Conservation (phyloP, 1,284 basidiomycete species). For the Ganoderma multipileum region DNA sequence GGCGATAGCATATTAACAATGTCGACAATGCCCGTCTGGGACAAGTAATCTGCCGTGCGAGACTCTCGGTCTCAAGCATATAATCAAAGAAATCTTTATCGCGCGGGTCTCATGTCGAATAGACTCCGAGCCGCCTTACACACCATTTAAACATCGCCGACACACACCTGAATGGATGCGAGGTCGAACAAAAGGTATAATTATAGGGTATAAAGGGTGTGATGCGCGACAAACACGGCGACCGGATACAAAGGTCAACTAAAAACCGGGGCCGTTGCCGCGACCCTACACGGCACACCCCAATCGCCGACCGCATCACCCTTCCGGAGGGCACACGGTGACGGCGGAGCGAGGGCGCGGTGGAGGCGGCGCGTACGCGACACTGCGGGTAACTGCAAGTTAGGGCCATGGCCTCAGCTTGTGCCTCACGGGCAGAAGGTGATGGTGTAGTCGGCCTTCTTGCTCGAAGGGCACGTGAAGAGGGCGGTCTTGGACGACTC, state of each 20-base stretch:
- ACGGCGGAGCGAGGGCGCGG: not conserved
- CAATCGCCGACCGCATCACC: not conserved
- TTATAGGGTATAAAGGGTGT: not conserved
- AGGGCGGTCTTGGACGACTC: constrained; percentile 53
- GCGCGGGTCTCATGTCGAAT: not conserved
- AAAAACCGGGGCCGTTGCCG: not conserved
- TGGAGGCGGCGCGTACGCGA: not conserved
- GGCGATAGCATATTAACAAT: not conserved
- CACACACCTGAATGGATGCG: not conserved
- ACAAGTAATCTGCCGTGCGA: not conserved
- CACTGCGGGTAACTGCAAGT: not conserved
- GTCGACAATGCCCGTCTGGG: not conserved
- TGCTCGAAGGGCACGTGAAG: constrained; percentile 48
- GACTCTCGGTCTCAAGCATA: not conserved
- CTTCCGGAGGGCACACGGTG: not conserved
- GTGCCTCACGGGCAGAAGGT: constrained; percentile 51
- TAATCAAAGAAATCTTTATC: not conserved
- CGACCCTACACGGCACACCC: not conserved
- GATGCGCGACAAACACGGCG: not conserved
- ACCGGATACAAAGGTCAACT: not conserved
- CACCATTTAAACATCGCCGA: not conserved
- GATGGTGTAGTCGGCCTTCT: constrained; percentile 50
- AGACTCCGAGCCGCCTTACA: not conserved
- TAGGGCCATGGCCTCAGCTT: not conserved
- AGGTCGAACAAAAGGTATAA: not conserved